These are phyloP conservation scores for Diplotaxis tenuifolia DNA, from an alignment of 345 rosid species.

Conservation along the genomic window DNA sequence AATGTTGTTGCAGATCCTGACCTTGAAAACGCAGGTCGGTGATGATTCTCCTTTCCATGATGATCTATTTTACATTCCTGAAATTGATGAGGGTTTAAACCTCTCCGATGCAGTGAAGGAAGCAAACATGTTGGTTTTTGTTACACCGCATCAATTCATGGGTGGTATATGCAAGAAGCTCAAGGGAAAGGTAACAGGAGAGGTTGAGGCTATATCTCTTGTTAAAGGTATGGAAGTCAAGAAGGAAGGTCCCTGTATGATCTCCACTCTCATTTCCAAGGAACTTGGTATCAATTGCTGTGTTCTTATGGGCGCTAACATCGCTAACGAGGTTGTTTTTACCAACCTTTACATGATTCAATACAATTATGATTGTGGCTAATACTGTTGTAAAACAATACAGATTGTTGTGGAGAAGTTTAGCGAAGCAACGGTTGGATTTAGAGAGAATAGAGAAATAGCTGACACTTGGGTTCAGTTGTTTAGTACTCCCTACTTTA, in stretches of 20 bases:
- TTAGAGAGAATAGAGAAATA: constrained; percentile 55
- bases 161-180: constrained; percentile 83
- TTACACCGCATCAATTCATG: constrained; percentile 93
- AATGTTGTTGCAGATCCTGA: constrained; percentile 87
- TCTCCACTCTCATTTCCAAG: constrained; percentile 71
- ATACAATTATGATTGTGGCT: constrained; percentile 2
- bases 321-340: constrained; percentile 76
- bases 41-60: neutral
- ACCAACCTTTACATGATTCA: neutral
- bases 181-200: constrained; percentile 58
- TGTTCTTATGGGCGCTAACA: constrained; percentile 96
- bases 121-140: constrained; percentile 90
- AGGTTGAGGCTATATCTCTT: constrained; percentile 81
- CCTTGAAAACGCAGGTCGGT: constrained; percentile 77
- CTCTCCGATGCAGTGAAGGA: constrained; percentile 65
- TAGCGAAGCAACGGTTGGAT: constrained; percentile 97
- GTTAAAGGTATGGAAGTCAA: constrained; percentile 96
- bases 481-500: constrained; percentile 80
- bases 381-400: neutral
- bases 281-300: constrained; percentile 74
- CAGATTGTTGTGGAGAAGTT: constrained; percentile 91
- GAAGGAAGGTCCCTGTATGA: constrained; percentile 94
- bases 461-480: constrained; percentile 90
- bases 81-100: neutral
- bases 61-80: neutral